Conservation (phyloP, 495 filamentous ascomycete genomes). For the Daldinia bambusicola region DNA sequence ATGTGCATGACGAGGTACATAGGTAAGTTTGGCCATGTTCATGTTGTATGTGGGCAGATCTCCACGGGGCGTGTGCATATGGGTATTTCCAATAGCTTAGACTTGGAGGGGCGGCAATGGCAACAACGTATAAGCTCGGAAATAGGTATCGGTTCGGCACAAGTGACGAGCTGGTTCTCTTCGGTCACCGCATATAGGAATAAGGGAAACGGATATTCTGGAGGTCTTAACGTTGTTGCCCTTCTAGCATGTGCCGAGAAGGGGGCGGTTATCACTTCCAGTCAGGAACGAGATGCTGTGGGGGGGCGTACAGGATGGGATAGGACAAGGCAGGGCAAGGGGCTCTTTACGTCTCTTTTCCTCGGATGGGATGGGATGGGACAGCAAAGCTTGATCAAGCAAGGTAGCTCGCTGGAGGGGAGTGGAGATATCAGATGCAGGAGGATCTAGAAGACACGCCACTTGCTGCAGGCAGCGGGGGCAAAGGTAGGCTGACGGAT, state of each 20-base stretch:
- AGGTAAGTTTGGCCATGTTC: conserved; percentile 48
- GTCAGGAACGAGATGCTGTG: conserved; percentile 37
- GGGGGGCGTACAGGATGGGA: conserved; percentile 9
- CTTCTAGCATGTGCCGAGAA: conserved; percentile 20
- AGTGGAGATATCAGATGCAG: conserved; percentile 41
- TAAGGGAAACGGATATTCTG: background rate
- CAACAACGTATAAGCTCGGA: conserved; percentile 3
- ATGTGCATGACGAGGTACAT: conserved; percentile 42
- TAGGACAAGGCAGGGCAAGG: background rate
- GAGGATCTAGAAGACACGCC: conserved; percentile 37
- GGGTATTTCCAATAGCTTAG: conserved; percentile 31
- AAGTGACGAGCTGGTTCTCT: background rate
- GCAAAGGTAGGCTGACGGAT: background rate
- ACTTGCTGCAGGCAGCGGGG: conserved; percentile 26
- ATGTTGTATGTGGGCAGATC: conserved; percentile 37
- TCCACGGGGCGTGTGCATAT: conserved; percentile 39
- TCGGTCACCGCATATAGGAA: conserved; percentile 1
- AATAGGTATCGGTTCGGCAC: background rate
- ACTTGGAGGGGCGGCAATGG: conserved; percentile 1
- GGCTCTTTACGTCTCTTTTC: background rate
- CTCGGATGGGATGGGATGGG: background rate
- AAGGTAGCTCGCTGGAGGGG: conserved; percentile 21
- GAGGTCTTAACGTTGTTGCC: background rate
- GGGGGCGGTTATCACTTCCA: conserved; percentile 37
- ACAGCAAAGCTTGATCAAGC: conserved; percentile 8